These are phyloP conservation scores for Hypoxylon sp. DNA, from an alignment of 2,329 filamentous ascomycete species.

Conservation along the genomic window DNA sequence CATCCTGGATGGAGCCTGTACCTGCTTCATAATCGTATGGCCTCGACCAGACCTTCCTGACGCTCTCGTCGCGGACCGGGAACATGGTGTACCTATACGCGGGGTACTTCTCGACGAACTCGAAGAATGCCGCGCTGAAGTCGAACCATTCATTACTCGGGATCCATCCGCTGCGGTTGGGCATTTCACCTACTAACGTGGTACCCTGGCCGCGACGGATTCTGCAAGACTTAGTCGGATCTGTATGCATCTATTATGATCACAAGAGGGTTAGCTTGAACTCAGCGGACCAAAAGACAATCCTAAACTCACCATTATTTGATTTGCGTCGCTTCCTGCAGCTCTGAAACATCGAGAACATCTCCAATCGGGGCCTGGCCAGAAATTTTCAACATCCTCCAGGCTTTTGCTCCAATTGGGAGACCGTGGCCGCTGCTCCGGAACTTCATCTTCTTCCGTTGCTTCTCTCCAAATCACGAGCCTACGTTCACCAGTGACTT, in stretches of 20 bases:
- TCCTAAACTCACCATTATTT: slow-evolving; percentile 28
- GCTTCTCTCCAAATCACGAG: slow-evolving; percentile 12
- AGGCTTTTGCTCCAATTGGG: slow-evolving; percentile 21
- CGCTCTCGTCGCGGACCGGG: slow-evolving; percentile 17
- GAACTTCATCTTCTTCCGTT: neutral
- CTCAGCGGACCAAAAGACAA: too few species aligned
- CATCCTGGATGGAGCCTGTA: slow-evolving; percentile 27
- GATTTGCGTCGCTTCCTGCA: slow-evolving; percentile 13
- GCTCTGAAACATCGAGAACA: slow-evolving; percentile 41
- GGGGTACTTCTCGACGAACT: slow-evolving; percentile 33
- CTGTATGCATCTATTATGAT: slow-evolving; percentile 33
- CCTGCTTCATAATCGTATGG: neutral
- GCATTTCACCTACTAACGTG: neutral
- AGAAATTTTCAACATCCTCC: neutral
- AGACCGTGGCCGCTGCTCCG: slow-evolving; percentile 18
- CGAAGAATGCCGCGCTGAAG: slow-evolving; percentile 26
- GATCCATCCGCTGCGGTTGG: slow-evolving; percentile 46
- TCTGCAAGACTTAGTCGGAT: slow-evolving; percentile 22
- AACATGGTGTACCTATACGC: slow-evolving; percentile 41
- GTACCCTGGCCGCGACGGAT: slow-evolving; percentile 39
- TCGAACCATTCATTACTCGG: slow-evolving; percentile 9
- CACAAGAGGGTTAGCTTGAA: slow-evolving; percentile 11
- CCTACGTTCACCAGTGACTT: neutral
- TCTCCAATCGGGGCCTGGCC: slow-evolving; percentile 23
- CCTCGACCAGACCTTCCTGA: slow-evolving; percentile 23